Percentiles rank a stretch among this genome's conserved stretches.
phyloP scores from a whole-genome alignment of 306 rosid species.

The Prunus dulcis region DNA sequence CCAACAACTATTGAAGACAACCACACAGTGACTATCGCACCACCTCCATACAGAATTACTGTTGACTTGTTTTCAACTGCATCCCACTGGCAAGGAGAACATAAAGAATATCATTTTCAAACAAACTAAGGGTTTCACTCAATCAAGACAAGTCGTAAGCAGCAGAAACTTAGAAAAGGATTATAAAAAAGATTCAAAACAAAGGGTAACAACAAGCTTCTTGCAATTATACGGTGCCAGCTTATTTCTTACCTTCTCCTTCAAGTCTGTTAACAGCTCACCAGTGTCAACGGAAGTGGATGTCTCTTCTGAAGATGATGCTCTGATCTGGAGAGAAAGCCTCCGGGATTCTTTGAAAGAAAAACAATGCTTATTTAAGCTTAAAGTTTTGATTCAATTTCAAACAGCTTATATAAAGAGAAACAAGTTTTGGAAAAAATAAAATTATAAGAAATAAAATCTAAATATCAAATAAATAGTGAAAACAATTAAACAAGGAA shows the following conservation, averaged over 20 bases:
- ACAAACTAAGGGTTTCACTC: background rate
- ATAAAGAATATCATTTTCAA: slow-evolving; percentile 1
- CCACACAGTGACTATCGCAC: slow-evolving; percentile 85
- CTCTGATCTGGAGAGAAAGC: slow-evolving; percentile 55
- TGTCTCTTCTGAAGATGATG: slow-evolving; percentile 84
- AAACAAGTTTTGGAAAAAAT: background rate
- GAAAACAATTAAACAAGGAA: background rate
- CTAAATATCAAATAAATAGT: background rate
- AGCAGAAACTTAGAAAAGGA: background rate
- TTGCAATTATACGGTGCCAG: background rate
- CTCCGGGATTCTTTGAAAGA: slow-evolving; percentile 50
- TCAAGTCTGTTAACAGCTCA: slow-evolving; percentile 80
- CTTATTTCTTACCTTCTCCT: slow-evolving; percentile 69
- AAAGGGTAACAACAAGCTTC: background rate
- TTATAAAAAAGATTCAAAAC: background rate
- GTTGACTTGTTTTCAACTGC: slow-evolving; percentile 96
- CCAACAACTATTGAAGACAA: slow-evolving; percentile 77
- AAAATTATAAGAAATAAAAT: background rate
- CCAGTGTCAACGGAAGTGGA: slow-evolving; percentile 59
- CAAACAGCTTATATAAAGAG: background rate
- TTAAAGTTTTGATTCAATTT: background rate
- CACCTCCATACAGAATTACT: slow-evolving; percentile 88
- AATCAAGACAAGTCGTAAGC: background rate
- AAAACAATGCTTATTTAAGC: background rate
- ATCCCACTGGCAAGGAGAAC: slow-evolving; percentile 67